These are phyloP conservation scores for Candida xyloterini DNA, from an alignment of 805 yeast species.

Conservation along the genomic window DNA sequence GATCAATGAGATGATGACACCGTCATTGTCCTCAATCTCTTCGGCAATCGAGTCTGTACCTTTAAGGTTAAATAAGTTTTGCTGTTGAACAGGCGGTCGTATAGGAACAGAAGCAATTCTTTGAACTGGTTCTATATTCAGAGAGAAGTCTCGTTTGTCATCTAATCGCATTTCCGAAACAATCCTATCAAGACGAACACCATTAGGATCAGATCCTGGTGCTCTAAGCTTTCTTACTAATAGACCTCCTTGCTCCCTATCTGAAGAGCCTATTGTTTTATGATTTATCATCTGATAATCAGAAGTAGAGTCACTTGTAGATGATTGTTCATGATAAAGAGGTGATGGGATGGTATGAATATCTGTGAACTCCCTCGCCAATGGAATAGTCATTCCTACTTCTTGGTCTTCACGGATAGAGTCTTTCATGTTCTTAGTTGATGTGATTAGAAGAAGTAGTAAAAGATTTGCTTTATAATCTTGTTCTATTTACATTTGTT, in stretches of 20 bases:
- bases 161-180: constrained; percentile 7
- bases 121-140: constrained; percentile 28
- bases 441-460: neutral
- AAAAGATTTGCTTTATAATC: neutral
- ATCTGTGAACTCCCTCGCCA: constrained; percentile 6
- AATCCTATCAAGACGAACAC: neutral
- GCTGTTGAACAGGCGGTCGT: constrained; percentile 19
- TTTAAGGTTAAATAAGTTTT: constrained; percentile 11
- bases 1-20: constrained; percentile 7
- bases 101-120: constrained; percentile 31
- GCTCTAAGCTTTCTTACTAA: constrained; percentile 6
- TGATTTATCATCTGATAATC: neutral
- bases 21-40: constrained; percentile 8
- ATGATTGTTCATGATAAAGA: constrained; percentile 7
- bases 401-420: neutral
- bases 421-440: neutral
- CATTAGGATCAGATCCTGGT: neutral
- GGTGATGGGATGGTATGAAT: constrained; percentile 29
- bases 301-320: constrained; percentile 1
- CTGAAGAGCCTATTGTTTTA: neutral
- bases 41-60: constrained; percentile 11
- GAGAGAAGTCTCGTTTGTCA: constrained; percentile 16
- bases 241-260: neutral
- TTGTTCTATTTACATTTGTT: constrained; percentile 9
- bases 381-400: neutral